Percentiles rank a stretch among this genome's conserved stretches.
Conservation (phyloP, 139 green algal species). For the Pseudopediastrum boryanum region DNA sequence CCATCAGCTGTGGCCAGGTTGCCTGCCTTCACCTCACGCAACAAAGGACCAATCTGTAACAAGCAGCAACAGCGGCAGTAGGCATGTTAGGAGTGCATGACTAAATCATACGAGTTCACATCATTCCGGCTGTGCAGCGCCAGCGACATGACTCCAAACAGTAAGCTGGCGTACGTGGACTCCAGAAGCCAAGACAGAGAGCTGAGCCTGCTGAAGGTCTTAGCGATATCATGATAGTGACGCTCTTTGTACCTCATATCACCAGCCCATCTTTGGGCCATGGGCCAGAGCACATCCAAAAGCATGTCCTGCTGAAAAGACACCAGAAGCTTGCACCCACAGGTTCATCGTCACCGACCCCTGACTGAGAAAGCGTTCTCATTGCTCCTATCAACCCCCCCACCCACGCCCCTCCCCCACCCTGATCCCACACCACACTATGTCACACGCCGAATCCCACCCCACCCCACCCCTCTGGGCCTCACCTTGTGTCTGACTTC, state of each 20-base stretch:
- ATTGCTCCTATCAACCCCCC: neutral
- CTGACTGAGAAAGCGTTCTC: neutral
- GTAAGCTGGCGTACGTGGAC: no score
- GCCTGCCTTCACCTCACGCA: constrained; percentile 72
- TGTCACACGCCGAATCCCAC: neutral
- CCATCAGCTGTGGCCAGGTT: constrained; percentile 83
- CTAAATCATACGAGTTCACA: neutral
- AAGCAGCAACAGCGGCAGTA: constrained; percentile 57
- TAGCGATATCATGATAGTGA: neutral
- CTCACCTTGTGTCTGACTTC: constrained; percentile 36
- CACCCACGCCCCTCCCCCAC: neutral
- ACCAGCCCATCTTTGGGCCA: no score
- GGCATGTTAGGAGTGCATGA: constrained; percentile 17
- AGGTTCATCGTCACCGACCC: neutral
- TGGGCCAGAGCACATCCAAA: no score
- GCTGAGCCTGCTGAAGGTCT: neutral
- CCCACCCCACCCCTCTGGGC: neutral
- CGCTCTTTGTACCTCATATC: no score
- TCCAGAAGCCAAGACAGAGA: neutral
- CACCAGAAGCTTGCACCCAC: neutral
- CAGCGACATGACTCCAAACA: neutral
- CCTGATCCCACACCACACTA: neutral
- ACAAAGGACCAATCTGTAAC: constrained; percentile 80
- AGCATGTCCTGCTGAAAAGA: no score
- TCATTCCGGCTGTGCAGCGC: neutral